These are phyloP conservation scores for Nakaseomyces glabratus DNA, from an alignment of 1,139 yeast genomes.

Conservation along the genomic window DNA sequence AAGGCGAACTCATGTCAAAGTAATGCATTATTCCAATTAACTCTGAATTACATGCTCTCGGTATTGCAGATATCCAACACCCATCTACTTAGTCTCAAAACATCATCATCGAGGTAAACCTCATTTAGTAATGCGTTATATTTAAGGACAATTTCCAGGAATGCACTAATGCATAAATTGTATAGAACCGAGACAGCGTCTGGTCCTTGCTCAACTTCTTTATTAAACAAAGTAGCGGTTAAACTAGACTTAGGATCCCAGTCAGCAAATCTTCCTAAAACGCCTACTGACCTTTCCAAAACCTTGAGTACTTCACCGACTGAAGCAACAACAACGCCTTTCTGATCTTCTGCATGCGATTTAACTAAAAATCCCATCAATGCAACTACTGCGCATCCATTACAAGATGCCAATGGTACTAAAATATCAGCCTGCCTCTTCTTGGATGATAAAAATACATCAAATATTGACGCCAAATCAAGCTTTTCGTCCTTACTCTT, in stretches of 20 bases:
- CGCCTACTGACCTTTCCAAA: constrained; percentile 51
- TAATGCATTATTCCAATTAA: not conserved
- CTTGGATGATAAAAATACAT: constrained; percentile 26
- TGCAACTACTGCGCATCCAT: constrained; percentile 54
- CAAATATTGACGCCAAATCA: constrained; percentile 19
- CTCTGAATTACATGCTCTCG: no score
- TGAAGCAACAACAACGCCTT: constrained; percentile 42
- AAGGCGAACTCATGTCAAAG: no score
- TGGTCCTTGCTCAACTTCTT: constrained; percentile 1
- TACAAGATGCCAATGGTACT: constrained; percentile 53
- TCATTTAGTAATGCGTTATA: constrained; percentile 58
- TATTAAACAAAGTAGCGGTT: not conserved
- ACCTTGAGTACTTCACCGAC: constrained; percentile 51
- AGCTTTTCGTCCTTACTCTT: not conserved
- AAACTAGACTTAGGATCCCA: constrained; percentile 18
- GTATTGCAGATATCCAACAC: constrained; percentile 43
- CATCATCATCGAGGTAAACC: constrained; percentile 50
- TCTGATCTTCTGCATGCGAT: constrained; percentile 57
- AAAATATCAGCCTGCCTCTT: constrained; percentile 44
- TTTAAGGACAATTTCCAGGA: constrained; percentile 52
- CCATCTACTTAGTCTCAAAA: constrained; percentile 61
- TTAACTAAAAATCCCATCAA: constrained; percentile 42
- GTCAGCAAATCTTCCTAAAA: constrained; percentile 40
- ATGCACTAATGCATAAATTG: constrained; percentile 54
- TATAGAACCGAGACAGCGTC: constrained; percentile 48